These are phyloP conservation scores for Colletotrichum magnum DNA, from an alignment of 2,329 filamentous ascomycete genomes.

Conservation along the genomic window DNA sequence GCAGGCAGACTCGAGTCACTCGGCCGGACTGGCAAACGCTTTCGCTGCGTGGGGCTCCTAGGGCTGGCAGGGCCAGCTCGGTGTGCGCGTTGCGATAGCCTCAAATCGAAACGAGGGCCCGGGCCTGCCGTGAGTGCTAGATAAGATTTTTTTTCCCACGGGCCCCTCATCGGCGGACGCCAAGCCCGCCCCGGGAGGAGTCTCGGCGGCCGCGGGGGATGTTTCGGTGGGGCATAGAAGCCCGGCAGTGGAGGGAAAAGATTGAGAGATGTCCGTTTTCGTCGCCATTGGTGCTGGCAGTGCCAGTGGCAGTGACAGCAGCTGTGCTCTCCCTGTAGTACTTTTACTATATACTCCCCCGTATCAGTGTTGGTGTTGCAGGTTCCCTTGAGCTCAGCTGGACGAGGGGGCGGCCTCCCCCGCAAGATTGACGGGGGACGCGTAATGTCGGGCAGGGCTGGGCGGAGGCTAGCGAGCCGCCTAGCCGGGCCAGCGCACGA, in stretches of 20 bases:
- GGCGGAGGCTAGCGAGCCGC: conserved; percentile 16
- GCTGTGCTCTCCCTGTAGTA: conserved; percentile 5
- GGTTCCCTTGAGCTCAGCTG: background rate
- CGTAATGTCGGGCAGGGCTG: conserved; percentile 33
- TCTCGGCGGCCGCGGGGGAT: conserved; percentile 24
- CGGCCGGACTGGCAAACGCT: too few species aligned
- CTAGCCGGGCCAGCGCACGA: conserved; percentile 3
- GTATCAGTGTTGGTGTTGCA: too few species aligned
- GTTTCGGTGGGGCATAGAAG: conserved; percentile 1
- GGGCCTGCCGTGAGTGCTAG: background rate
- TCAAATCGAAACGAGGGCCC: too few species aligned
- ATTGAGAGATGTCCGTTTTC: conserved; percentile 14
- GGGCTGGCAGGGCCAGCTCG: too few species aligned
- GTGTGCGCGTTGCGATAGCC: too few species aligned
- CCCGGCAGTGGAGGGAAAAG: background rate
- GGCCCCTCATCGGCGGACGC: conserved; percentile 17
- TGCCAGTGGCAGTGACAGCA: conserved; percentile 4
- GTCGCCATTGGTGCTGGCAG: background rate
- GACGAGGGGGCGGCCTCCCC: conserved; percentile 14
- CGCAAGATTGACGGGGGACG: conserved; percentile 34
- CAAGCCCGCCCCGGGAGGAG: conserved; percentile 25
- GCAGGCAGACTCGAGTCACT: background rate
- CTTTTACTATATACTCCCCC: too few species aligned
- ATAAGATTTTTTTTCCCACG: background rate
- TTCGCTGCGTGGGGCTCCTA: too few species aligned